Base-by-base conservation (phyloP, 2,329 filamentous ascomycete species). In the Phaeosphaeriaceae sp. region DNA sequence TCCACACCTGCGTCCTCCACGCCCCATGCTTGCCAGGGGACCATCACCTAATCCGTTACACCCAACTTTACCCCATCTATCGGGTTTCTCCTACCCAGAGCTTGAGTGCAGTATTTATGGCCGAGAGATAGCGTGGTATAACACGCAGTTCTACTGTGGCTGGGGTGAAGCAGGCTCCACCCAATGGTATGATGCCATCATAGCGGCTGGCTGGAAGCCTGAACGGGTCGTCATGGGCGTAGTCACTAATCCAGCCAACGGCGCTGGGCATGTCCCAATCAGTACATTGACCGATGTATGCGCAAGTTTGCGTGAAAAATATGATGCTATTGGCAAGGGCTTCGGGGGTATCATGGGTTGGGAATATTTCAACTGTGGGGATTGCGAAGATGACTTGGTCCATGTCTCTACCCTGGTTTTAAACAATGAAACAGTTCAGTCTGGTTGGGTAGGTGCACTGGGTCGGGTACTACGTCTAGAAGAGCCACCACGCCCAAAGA, bases 341-440 rank as follows among this genome's bases (percentile, higher is more conserved):
- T 94, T 96, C 70, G 92, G 92, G 0, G 92, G 92, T 1, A 86
- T 97, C 6, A 94, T 94, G 86, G 91, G 91, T 2, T 97, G 92
- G 92, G 92, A 97, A 76, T 96, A 94, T 70, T 96, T 93, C 76
- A 95, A 96, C 76, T 84, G 87, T 9, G 72, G 71, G 13, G 63
- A 67, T 18, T 57, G 58, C 21, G 67, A 68, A 0, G 55, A 60
- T 0, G 69, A 73, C 33, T 13, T 70, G 9, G 59, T 62, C 4
- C 62, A 71, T 7, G 58, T 70, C 0, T 39, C 61, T 2, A 37
- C 38, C 0, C 56, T 67, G 3, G 58, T 64, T 0, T 37, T 68
- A 1, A 52, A 57, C 17, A 64, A 58, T 4, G 66, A 69, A 29
- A 68, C 64, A 1, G 63, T 61, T 6, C 64, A 67, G 39, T 58